Base-by-base conservation (phyloP, 768 basidiomycete species). In the Trametes sanguinea region DNA sequence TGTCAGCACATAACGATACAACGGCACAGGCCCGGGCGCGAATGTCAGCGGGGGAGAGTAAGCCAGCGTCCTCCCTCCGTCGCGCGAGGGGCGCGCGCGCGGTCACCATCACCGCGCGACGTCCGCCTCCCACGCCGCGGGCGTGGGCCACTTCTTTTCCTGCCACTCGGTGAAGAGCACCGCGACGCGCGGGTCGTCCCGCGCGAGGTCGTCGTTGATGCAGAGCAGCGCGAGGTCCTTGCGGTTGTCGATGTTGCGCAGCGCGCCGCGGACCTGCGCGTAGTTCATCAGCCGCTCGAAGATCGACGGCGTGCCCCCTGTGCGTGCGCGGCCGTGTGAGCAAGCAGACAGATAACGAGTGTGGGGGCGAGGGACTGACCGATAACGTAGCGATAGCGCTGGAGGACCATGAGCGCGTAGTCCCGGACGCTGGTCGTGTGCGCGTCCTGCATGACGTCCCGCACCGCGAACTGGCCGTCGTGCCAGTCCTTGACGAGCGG, bases 361-460 rank as follows among this genome's bases (percentile, higher is more conserved):
- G n/a, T 22, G 22, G 29, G 14, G 6, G 37, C 9, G 35, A 27
- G 51, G 43, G 9, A 69, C 57, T 46, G 45, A 61, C 73, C 76
- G 57, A 76, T 68, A 5, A 71, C 70, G 62, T 75, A 76, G 35
- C 73, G 69, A 57, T 76, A 76, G 9, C 76, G 73, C 56, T 74
- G 71, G 46, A 76, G 67, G 39, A 76, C 66, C 43, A 67, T 67
- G 30, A 74, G 61, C 35, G 74, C 66, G 65, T 73, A 76, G 30
- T 56, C 65, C 22, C 76, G 73, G 43, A 72, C 68, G 62, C 60
- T 65, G 14, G 51, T 61, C 13, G 61, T 63, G 30, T 51, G 47
- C 40, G 71, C 48, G 40, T 56, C 32, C 32, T 54, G 45, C 67
- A 72, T 67, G 39, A 72, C 71, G 40, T 64, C 68, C n/a, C 59